Percentiles rank a stretch among this genome's conserved stretches.
Conservation (phyloP, 2,329 filamentous ascomycete species). For the Daldinia sp. region DNA sequence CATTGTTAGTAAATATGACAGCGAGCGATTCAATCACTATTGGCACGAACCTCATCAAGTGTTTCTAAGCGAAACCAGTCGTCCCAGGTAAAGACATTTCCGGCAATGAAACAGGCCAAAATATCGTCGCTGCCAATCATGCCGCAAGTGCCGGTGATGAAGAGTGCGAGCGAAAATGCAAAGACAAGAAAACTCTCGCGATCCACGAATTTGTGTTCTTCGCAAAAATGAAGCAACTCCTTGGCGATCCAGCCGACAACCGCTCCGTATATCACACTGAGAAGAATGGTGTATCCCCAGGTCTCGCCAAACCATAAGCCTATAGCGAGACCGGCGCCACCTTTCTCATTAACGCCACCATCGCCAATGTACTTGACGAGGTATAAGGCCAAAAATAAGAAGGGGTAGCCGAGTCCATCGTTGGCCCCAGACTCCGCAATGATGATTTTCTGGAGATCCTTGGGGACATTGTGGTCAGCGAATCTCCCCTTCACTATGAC, state of each 20-base stretch:
- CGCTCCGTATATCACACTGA: slow-evolving; percentile 83
- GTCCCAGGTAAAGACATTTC: slow-evolving; percentile 91
- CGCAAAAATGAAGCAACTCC: slow-evolving; percentile 84
- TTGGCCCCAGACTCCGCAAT: slow-evolving; percentile 88
- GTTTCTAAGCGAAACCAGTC: slow-evolving; percentile 95
- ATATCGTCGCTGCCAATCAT: slow-evolving; percentile 91
- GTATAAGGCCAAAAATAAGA: slow-evolving; percentile 86
- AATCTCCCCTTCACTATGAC: slow-evolving; percentile 95
- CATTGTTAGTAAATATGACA: slow-evolving; percentile 32
- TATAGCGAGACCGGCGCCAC: slow-evolving; percentile 75
- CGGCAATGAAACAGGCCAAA: slow-evolving; percentile 90
- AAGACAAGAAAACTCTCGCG: slow-evolving; percentile 90
- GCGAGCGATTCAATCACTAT: not conserved
- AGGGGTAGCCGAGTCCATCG: slow-evolving; percentile 89
- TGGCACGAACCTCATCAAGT: slow-evolving; percentile 71
- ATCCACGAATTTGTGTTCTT: slow-evolving; percentile 84
- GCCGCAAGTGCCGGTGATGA: slow-evolving; percentile 87
- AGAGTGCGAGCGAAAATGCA: slow-evolving; percentile 85
- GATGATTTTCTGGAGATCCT: slow-evolving; percentile 82
- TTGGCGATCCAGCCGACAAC: slow-evolving; percentile 85
- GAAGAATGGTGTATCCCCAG: slow-evolving; percentile 83
- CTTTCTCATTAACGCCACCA: slow-evolving; percentile 64
- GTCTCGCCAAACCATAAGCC: slow-evolving; percentile 88
- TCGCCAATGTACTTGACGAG: slow-evolving; percentile 80
- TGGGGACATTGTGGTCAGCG: slow-evolving; percentile 89